Base-by-base conservation (phyloP, 257 asterid species). In the Primulina eburnea region DNA sequence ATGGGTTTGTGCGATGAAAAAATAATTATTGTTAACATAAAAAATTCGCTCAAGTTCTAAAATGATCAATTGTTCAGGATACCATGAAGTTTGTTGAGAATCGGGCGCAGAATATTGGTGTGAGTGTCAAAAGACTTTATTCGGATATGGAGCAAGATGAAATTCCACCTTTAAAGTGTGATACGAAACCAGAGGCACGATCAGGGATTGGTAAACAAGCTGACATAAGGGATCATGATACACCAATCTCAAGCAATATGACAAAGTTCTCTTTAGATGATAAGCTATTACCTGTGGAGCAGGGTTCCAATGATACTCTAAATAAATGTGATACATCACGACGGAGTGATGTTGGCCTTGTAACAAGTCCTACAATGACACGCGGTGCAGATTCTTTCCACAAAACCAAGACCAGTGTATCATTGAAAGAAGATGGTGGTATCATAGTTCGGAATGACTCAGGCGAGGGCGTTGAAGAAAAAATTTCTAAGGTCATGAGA, bases 101-200 rank as follows among this genome's bases (percentile, higher is more conserved):
- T 71, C 88, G 82, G 67, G 91, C 80, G 80, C 88, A 90, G 37
- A 77, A 65, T 77, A 90, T 86, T 77, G 89, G 90, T 37, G 76
- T 29, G 67, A 79, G 82, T 72, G 84, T 90, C 73, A 82, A 81
- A 77, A 82, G 68, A 43, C 66, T 91, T 11, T 89, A 75, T 74
- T 78, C 90, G 60, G 68, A 79, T 73, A 85, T 81, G 53, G 81
- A 84, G 71, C 85, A 77, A 72, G 94, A 86, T 78, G 70, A 76
- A 60, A 76, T 74, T 71, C 83, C 88, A 57, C 79, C 70, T 61
- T 34, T 72, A 52, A 80, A 6, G 60, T 76, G 79, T 43, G 21
- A 26, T 58, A 47, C 14, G 64, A 61, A 71, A 71, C 71, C 47
- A 5, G 12, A 73, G 74, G 69, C 65, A 60, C 69, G 67, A 43